Evolutionary conservation across 164 flowering plant genomes (phyloP).

Genomic region (Warburgia ugandensis): DNA sequence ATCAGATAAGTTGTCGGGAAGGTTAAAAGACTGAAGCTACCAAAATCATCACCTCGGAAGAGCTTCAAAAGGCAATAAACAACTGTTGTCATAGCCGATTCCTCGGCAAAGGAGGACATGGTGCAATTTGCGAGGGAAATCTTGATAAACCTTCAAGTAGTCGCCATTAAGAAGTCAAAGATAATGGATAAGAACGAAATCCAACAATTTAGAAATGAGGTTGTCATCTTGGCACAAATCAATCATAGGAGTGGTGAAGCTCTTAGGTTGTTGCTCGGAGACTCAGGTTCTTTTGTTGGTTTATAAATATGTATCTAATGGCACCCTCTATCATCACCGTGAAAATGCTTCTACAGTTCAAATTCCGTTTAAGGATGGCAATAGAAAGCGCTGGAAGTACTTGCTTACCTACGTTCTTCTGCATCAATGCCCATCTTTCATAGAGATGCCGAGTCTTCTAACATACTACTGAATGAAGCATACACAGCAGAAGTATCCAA

Average conservation of each 20-base stretch:
- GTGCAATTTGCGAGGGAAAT: conserved; percentile 14
- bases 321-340: conserved; percentile 18
- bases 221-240: conserved; percentile 16
- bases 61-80: conserved; percentile 11
- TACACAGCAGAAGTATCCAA: conserved; percentile 28
- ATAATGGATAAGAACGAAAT: conserved; percentile 16
- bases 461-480: conserved; percentile 24
- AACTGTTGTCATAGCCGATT: conserved; percentile 6
- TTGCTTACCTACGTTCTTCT: conserved; percentile 28
- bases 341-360: not conserved
- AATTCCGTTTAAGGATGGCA: conserved; percentile 20
- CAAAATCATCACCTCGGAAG: conserved; percentile 9
- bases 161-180: conserved; percentile 21
- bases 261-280: conserved; percentile 22
- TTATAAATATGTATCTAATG: conserved; percentile 18
- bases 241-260: conserved; percentile 23
- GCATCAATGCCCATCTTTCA: conserved; percentile 25
- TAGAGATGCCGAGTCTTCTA: conserved; percentile 32
- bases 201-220: conserved; percentile 18
- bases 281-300: conserved; percentile 21
- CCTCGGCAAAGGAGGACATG: conserved; percentile 13
- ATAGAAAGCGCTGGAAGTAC: conserved; percentile 23
- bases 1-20: not conserved
- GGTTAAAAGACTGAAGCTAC: not conserved
- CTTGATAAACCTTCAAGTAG: conserved; percentile 6